Percentiles rank a stretch among this genome's conserved stretches.
phyloP scores from a whole-genome alignment of 352 stramenopile species.

The Phytophthora pseudosyringae region DNA sequence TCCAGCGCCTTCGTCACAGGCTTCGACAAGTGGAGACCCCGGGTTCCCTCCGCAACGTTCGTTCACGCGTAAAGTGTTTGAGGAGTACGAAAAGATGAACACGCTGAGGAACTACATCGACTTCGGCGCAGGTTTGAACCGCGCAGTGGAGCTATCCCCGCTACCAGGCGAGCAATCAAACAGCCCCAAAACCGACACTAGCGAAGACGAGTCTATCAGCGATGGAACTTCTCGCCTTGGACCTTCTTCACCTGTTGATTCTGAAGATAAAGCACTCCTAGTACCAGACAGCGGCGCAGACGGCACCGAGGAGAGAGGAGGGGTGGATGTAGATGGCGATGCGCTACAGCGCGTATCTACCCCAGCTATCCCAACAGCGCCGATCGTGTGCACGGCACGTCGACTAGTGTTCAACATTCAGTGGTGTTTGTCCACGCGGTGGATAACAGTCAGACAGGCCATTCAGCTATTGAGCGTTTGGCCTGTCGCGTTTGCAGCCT shows the following conservation, averaged over 20 bases:
- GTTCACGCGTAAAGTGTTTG: constrained; percentile 51
- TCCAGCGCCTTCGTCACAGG: background rate
- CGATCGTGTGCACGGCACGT: constrained; percentile 51
- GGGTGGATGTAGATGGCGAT: background rate
- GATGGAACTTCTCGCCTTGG: background rate
- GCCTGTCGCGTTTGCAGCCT: constrained; percentile 51
- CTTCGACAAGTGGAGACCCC: constrained; percentile 6
- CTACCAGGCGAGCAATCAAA: constrained; percentile 5
- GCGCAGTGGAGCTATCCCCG: constrained; percentile 47
- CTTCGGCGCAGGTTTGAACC: constrained; percentile 60
- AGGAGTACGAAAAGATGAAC: constrained; percentile 72
- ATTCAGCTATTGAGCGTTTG: constrained; percentile 55
- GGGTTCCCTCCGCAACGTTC: constrained; percentile 49
- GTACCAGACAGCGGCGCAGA: background rate
- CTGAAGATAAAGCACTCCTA: constrained; percentile 2
- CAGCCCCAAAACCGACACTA: constrained; percentile 13
- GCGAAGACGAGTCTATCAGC: constrained; percentile 27
- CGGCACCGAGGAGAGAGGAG: background rate
- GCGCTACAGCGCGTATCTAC: constrained; percentile 6
- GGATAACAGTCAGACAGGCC: constrained; percentile 71
- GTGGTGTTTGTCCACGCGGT: constrained; percentile 72
- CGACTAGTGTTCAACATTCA: constrained; percentile 75
- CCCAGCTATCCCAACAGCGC: constrained; percentile 23
- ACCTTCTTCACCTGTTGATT: background rate
- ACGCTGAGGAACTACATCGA: constrained; percentile 68